Evolutionary conservation across 495 filamentous ascomycete species (phyloP), one percentile per base, ranked within the genome.

Genomic region (Aspergillus haitiensis): DNA sequence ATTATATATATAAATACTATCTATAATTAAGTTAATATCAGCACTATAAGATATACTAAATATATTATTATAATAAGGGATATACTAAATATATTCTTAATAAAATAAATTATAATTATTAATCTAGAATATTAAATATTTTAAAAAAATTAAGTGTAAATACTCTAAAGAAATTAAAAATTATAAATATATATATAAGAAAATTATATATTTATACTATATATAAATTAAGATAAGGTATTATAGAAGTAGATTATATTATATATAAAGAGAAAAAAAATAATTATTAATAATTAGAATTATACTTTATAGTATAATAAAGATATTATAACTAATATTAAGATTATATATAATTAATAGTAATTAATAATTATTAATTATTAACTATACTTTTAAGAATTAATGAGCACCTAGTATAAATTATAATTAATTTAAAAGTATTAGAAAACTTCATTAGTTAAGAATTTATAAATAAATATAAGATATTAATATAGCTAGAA

Each of bases 381-480:
- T 3, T 46, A 5, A 46, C 21, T 7, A 16, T 46, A 16, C 44
- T 46, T 46, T 5, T 15, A 13, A 46, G 15, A 46, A 46, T 46
- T 46, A 5, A 46, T 16, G 15, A 46, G n/a, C 15, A 16, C 15
- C 44, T 18, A 46, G 12, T 18, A 8, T 46, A 18, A 46, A 16
- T 46, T 2, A 46, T 46, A 46, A 46, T 46, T 55, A 54, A 46
- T 45, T 42, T 3, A 21, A 48, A 42, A 62, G 12, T 46, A 46
- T 46, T 49, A 48, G 21, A 64, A n/a, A 52, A 54, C 32, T 63
- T 46, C 21, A 46, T 51, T 34, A 52, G 21, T 60, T 15, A 53
- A 53, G 18, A 53, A 60, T 61, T 60, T 63, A 53, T 35, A 27
- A 34, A 50, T 11, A 36, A 52, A 32, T 55, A 44, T 46, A 53